These are phyloP conservation scores for Firmiana major DNA, from an alignment of 345 rosid genomes.

Conservation along the genomic window DNA sequence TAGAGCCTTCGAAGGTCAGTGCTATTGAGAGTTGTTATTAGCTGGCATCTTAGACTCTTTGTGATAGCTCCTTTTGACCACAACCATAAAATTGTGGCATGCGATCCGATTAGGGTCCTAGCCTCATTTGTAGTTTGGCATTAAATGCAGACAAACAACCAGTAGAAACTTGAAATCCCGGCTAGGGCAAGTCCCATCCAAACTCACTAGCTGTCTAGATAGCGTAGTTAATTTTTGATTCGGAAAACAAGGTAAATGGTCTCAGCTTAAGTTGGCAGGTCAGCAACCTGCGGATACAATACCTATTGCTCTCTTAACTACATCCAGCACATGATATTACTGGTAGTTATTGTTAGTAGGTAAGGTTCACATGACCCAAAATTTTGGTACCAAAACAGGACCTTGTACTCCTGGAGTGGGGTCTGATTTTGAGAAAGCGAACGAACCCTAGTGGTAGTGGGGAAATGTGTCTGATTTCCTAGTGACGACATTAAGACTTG, in stretches of 20 bases:
- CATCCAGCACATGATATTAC: constrained; percentile 29
- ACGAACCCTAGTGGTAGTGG: not conserved
- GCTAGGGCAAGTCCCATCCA: too few relatives aligned
- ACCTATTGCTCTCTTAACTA: constrained; percentile 15
- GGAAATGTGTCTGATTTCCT: not conserved
- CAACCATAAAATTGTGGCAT: not conserved
- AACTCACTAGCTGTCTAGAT: too few relatives aligned
- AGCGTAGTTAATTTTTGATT: not conserved
- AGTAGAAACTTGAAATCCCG: too few relatives aligned
- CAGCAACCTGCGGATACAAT: not conserved
- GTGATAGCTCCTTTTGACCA: not conserved
- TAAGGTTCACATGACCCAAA: constrained; percentile 30
- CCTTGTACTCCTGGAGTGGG: not conserved
- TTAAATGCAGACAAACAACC: constrained; percentile 9
- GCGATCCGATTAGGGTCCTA: not conserved
- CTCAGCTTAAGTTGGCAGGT: not conserved
- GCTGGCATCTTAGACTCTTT: not conserved
- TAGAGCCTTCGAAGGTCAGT: not conserved
- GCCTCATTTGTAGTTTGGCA: constrained; percentile 2
- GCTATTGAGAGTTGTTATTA: not conserved
- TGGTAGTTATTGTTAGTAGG: constrained; percentile 47
- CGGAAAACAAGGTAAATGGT: not conserved
- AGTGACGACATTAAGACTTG: not conserved
- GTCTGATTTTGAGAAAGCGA: not conserved
- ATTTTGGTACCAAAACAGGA: constrained; percentile 6